Percentiles rank a stretch among this genome's conserved stretches.
phyloP scores from a whole-genome alignment of 1,284 basidiomycete species.

The Pseudozyma sp. region DNA sequence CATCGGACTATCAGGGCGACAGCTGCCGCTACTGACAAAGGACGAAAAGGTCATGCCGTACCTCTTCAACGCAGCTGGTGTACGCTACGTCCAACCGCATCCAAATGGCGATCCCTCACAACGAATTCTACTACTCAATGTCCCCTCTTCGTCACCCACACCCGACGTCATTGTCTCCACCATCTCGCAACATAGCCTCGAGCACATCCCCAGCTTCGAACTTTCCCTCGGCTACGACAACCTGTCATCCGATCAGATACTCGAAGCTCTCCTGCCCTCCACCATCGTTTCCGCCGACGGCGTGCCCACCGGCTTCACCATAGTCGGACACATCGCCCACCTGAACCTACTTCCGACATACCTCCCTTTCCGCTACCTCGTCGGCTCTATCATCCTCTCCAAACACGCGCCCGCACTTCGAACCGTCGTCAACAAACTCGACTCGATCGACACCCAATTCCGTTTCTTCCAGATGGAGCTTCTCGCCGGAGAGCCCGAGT shows the following conservation, averaged over 20 bases:
- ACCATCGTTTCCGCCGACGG: conserved; percentile 71
- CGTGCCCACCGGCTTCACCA: conserved; percentile 86
- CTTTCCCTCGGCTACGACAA: conserved; percentile 38
- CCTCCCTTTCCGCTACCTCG: conserved; percentile 87
- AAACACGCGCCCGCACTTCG: conserved; percentile 75
- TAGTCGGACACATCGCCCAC: conserved; percentile 89
- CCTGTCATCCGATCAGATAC: conserved; percentile 40
- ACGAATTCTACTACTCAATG: conserved; percentile 42
- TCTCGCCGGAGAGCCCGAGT: conserved; percentile 88
- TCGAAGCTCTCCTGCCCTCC: conserved; percentile 37
- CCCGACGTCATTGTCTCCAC: conserved; percentile 16
- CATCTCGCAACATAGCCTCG: conserved; percentile 11
- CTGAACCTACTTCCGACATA: conserved; percentile 91
- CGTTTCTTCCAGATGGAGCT: conserved; percentile 98
- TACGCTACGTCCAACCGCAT: conserved; percentile 42
- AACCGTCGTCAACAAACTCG: conserved; percentile 96
- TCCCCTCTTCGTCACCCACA: conserved; percentile 20
- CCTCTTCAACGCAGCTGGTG: conserved; percentile 40
- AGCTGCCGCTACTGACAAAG: conserved; percentile 31
- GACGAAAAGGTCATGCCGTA: conserved; percentile 25
- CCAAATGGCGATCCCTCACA: conserved; percentile 33
- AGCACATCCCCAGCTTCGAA: conserved; percentile 3
- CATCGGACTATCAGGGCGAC: conserved; percentile 28
- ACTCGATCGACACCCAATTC: conserved; percentile 86
- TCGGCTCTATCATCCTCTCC: conserved; percentile 82